phyloP scores from a whole-genome alignment of 2,329 filamentous ascomycete species.

The Pestalotiopsis sp. region DNA sequence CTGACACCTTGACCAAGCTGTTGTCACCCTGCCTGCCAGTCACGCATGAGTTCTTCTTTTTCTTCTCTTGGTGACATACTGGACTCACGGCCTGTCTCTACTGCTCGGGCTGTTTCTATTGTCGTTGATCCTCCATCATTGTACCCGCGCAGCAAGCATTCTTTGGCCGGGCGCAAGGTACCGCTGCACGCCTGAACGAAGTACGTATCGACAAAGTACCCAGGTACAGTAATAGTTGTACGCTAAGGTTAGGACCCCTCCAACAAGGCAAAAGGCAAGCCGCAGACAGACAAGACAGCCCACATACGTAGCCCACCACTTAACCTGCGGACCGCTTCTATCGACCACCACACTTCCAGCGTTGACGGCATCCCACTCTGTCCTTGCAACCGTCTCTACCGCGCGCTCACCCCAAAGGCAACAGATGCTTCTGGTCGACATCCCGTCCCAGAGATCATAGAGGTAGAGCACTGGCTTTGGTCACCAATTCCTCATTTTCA shows the following conservation, averaged over 20 bases:
- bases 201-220: not conserved
- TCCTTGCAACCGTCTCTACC: not conserved
- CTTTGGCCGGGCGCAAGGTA: not conserved
- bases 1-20: slow-evolving; percentile 7
- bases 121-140: not conserved
- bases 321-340: not conserved
- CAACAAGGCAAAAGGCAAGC: not conserved
- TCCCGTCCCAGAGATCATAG: not conserved
- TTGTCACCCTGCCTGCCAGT: not conserved
- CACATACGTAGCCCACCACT: not conserved
- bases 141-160: not conserved
- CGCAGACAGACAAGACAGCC: not conserved
- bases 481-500: not conserved
- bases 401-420: not conserved
- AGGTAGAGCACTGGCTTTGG: not conserved
- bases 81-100: not conserved
- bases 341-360: not conserved
- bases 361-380: not conserved
- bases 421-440: not conserved
- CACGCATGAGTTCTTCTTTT: not conserved
- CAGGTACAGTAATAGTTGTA: not conserved
- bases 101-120: not conserved
- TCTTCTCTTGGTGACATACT: not conserved
- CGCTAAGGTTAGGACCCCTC: not conserved
- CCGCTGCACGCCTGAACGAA: not conserved